Conservation (phyloP, 1,284 basidiomycete genomes). For the Erythrobasidium hasegawianum region DNA sequence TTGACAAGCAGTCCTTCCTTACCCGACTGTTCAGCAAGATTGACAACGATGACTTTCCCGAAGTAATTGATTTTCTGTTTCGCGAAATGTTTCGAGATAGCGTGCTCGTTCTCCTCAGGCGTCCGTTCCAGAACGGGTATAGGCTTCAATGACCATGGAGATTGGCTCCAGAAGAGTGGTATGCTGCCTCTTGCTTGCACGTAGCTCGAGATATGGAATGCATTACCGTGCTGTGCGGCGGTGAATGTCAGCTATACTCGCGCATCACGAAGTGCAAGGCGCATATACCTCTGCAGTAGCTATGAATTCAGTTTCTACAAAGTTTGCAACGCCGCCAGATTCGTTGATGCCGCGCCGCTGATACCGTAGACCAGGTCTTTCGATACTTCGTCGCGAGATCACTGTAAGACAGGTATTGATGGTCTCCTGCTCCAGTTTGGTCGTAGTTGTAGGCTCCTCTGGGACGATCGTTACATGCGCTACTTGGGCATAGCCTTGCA, state of each 20-base stretch:
- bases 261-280: constrained; percentile 2
- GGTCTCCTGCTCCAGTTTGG: constrained; percentile 4
- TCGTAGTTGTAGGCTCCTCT: constrained; percentile 49
- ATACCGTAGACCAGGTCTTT: constrained; percentile 56
- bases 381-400: constrained; percentile 54
- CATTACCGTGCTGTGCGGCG: constrained; percentile 62
- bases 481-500: constrained; percentile 72
- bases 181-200: constrained; percentile 86
- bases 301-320: constrained; percentile 60
- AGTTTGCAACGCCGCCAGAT: constrained; percentile 56
- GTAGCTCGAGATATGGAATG: constrained; percentile 72
- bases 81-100: constrained; percentile 70
- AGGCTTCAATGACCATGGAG: constrained; percentile 69
- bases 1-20: constrained; percentile 77
- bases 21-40: constrained; percentile 84
- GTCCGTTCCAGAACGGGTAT: constrained; percentile 77
- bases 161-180: constrained; percentile 50
- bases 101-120: constrained; percentile 65
- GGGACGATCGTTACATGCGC: constrained; percentile 65
- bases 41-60: constrained; percentile 76
- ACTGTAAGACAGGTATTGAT: constrained; percentile 49
- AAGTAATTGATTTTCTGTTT: constrained; percentile 62
- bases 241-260: neutral
- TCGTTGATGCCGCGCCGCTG: constrained; percentile 56
- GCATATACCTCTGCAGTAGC: constrained; percentile 48